Base-by-base conservation (phyloP, 805 yeast genomes). In the Saccharomycopsis capsularis region DNA sequence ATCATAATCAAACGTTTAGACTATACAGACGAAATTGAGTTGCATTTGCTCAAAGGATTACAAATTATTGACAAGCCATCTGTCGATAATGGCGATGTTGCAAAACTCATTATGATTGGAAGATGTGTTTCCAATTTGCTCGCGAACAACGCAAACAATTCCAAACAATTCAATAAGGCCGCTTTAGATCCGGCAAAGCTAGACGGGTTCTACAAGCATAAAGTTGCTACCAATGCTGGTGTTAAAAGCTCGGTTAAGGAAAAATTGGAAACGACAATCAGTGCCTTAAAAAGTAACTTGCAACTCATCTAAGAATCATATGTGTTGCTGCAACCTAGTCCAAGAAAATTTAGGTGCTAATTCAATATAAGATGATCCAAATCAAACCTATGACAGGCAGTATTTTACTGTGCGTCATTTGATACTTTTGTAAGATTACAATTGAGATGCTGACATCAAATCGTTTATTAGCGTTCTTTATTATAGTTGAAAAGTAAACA, bases 101-200 rank as follows among this genome's bases (percentile, higher is more conserved):
- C 50, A 3, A 51, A 47, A 27, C 39, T 53, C 16, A 25, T 53
- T 9, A 51, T 53, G 54, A 37, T 48, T 22, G 37, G 45, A 6
- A 47, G 56, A 45, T 51, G 52, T 32, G 36, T 53, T 9, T 53
- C 53, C 29, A 53, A 53, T 32, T 44, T 51, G 25, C 18, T 50
- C 19, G 51, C 44, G 16, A 36, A 24, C 3, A 48, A 48, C 9
- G 34, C 24, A 5, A 34, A 25, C 13, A 45, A 41, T 25, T 15
- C n/a, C 6, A 40, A 37, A 36, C 30, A 38, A 37, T 42, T 51
- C 23, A 35, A 29, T 27, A 45, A 37, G 18, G 15, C 27, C 9
- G 22, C 23, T 11, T 22, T 53, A 16, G 23, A 35, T 23, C n/a
- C 30, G 9, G 25, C 16, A 3, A 46, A 47, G 32, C 47, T 51